These are phyloP conservation scores for Centella asiatica DNA, from an alignment of 129 eudicot genomes.

Conservation along the genomic window DNA sequence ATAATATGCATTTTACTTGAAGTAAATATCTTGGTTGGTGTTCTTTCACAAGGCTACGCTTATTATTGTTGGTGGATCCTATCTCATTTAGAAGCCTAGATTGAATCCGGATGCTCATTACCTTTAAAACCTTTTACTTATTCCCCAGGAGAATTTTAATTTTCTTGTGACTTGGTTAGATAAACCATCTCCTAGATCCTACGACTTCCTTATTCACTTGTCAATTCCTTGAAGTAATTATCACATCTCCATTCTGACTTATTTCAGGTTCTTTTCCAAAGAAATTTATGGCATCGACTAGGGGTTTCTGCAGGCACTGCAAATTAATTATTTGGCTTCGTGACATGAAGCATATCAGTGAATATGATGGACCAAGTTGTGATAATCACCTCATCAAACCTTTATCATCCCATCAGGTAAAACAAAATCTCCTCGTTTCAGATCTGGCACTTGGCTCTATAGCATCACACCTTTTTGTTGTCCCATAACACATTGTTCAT, in stretches of 20 bases:
- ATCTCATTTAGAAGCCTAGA: neutral
- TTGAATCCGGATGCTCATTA: neutral
- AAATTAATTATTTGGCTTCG: constrained; percentile 48
- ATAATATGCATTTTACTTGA: too few relatives aligned
- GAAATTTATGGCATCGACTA: constrained; percentile 30
- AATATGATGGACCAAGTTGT: constrained; percentile 15
- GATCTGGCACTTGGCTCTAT: neutral
- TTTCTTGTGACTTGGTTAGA: neutral
- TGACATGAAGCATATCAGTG: constrained; percentile 24
- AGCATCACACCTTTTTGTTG: too few relatives aligned
- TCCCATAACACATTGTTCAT: too few relatives aligned
- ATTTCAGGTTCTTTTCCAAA: constrained; percentile 33
- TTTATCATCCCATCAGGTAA: constrained; percentile 46
- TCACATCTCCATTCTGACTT: neutral
- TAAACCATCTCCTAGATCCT: neutral
- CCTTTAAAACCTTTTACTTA: neutral
- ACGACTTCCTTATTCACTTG: neutral
- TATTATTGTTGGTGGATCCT: neutral
- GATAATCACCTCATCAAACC: constrained; percentile 40
- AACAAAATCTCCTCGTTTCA: neutral
- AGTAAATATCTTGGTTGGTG: neutral
- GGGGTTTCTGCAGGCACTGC: constrained; percentile 69
- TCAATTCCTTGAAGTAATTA: neutral
- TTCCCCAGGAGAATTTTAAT: neutral
- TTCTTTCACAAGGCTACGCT: neutral